Conservation (phyloP, 345 rosid genomes). For the Durio zibethinus region DNA sequence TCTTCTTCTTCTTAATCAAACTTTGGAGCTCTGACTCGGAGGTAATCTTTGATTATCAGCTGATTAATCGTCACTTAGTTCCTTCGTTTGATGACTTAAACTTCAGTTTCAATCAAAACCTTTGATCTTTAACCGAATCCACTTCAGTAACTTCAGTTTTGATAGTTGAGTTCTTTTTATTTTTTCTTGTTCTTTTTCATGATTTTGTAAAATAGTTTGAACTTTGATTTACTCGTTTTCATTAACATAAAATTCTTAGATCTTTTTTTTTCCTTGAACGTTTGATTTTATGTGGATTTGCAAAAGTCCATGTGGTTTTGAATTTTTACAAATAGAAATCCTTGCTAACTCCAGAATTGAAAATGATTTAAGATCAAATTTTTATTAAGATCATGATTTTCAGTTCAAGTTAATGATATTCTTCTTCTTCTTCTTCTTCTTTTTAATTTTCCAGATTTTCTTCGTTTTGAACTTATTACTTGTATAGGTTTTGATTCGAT, state of each 20-base stretch:
- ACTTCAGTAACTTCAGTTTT: not conserved
- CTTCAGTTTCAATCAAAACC: not conserved
- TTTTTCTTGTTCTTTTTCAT: not conserved
- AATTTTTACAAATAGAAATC: not conserved
- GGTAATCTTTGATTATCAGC: conserved; percentile 29
- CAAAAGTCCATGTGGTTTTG: not conserved
- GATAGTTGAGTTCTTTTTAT: not conserved
- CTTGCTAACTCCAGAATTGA: not conserved
- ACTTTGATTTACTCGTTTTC: not conserved
- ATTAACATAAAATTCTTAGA: not conserved
- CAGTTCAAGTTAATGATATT: not conserved
- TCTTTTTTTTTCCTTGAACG: not conserved
- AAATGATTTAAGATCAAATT: not conserved
- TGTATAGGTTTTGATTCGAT: not conserved
- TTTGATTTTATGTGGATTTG: not conserved
- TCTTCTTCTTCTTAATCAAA: conserved; percentile 7
- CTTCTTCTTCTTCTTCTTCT: not conserved
- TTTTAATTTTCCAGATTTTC: not conserved
- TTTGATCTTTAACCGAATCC: conserved; percentile 8
- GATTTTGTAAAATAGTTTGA: not conserved
- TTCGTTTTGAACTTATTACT: not conserved
- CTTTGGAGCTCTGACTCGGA: not conserved
- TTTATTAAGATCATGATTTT: conserved; percentile 10
- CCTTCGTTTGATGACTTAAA: conserved; percentile 2
- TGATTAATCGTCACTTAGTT: not conserved